phyloP scores from a whole-genome alignment of 805 yeast genomes.

The Ogataea neopini region DNA sequence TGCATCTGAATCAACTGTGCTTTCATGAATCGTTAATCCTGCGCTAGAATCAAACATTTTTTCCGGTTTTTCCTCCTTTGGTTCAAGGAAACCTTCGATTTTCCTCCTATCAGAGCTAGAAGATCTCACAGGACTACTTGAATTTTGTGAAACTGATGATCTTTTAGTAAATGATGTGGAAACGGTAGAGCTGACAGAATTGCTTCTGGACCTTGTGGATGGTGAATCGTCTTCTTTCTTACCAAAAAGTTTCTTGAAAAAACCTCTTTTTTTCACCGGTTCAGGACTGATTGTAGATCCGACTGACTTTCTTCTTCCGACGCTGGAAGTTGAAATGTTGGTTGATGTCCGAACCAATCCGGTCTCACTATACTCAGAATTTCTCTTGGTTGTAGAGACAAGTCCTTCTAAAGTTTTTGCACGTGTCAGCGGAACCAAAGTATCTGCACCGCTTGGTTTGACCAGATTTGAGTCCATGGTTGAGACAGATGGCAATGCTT shows the following conservation, averaged over 20 bases:
- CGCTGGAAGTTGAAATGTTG: slow-evolving; percentile 24
- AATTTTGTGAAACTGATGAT: neutral
- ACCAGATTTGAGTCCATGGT: slow-evolving; percentile 18
- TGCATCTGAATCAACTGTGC: slow-evolving; percentile 2
- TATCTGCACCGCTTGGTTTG: slow-evolving; percentile 9
- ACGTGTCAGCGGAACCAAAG: slow-evolving; percentile 21
- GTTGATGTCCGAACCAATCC: slow-evolving; percentile 32
- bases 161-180: slow-evolving; percentile 1
- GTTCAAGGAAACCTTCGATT: slow-evolving; percentile 17
- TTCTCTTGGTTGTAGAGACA: slow-evolving; percentile 12
- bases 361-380: slow-evolving; percentile 9
- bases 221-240: slow-evolving; percentile 18
- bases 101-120: slow-evolving; percentile 1
- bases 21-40: slow-evolving; percentile 18
- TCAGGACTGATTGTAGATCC: slow-evolving; percentile 3
- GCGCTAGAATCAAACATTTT: slow-evolving; percentile 14
- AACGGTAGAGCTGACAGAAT: slow-evolving; percentile 6
- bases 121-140: neutral
- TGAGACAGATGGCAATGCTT: slow-evolving; percentile 31
- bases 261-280: slow-evolving; percentile 21
- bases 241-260: slow-evolving; percentile 29
- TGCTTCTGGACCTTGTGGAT: slow-evolving; percentile 13
- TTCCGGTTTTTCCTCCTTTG: slow-evolving; percentile 6
- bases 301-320: slow-evolving; percentile 11
- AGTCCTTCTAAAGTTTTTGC: slow-evolving; percentile 31